Conservation (phyloP, 148 eudicot genomes). For the Nepenthes gracilis region DNA sequence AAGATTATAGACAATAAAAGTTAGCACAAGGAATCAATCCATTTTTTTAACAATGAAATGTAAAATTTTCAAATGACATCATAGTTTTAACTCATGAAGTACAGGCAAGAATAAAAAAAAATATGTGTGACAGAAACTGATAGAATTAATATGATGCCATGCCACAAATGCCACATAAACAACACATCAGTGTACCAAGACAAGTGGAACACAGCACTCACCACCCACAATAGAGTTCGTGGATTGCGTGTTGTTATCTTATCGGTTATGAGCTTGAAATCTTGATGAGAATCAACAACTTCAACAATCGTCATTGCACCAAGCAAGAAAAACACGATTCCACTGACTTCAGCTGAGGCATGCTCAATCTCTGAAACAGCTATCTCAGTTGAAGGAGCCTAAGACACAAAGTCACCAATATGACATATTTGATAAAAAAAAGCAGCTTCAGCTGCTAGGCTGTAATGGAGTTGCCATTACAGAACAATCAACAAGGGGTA, state of each 20-base stretch:
- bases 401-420: conserved; percentile 8
- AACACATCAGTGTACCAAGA: too few species aligned
- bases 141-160: too few species aligned
- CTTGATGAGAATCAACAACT: conserved; percentile 98
- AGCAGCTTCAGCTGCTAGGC: not conserved
- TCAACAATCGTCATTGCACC: conserved; percentile 99
- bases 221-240: conserved; percentile 93
- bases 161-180: too few species aligned
- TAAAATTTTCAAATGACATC: too few species aligned
- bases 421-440: not conserved
- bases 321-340: conserved; percentile 92
- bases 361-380: conserved; percentile 75
- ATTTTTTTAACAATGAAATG: too few species aligned
- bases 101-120: too few species aligned
- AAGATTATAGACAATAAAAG: too few species aligned
- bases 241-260: conserved; percentile 95
- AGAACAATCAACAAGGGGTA: too few species aligned
- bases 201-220: conserved; percentile 22
- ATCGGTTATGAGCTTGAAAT: conserved; percentile 95
- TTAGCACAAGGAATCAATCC: too few species aligned
- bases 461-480: not conserved
- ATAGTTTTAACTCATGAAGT: too few species aligned
- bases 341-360: conserved; percentile 96
- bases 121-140: too few species aligned
- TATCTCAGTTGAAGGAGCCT: conserved; percentile 96